phyloP scores from a whole-genome alignment of 345 rosid genomes.

The Eucalyptus caleyi region DNA sequence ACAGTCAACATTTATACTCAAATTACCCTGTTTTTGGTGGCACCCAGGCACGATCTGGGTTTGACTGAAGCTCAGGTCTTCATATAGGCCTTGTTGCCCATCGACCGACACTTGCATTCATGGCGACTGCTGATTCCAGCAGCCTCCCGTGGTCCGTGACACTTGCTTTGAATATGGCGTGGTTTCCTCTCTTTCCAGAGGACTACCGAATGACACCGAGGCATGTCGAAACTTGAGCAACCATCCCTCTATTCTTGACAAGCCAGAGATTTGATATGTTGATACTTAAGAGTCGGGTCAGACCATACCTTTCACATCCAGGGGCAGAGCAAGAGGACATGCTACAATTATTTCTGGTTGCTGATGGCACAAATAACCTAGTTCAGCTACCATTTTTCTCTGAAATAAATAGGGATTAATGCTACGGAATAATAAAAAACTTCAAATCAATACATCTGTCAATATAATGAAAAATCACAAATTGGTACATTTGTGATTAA shows the following conservation, averaged over 20 bases:
- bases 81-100: not conserved
- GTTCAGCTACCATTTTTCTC: not conserved
- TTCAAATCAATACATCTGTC: fast-evolving
- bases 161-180: not conserved
- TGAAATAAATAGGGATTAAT: not conserved
- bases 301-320: not conserved
- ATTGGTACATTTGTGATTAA: fast-evolving
- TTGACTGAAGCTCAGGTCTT: not conserved
- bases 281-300: not conserved
- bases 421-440: no score
- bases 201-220: not conserved
- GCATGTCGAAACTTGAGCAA: not conserved
- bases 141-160: not conserved
- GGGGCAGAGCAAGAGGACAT: not conserved
- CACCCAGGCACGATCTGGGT: not conserved
- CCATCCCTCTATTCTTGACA: not conserved
- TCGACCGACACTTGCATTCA: not conserved
- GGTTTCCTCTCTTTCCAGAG: not conserved
- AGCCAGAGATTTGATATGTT: not conserved
- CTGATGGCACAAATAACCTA: not conserved
- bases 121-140: not conserved
- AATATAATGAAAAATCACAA: no score
- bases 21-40: not conserved
- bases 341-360: not conserved
- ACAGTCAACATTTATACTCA: not conserved